Evolutionary conservation across 1,139 yeast genomes (phyloP), one percentile per base, ranked within the genome.

Genomic region (Saccharomyces pastorianus): DNA sequence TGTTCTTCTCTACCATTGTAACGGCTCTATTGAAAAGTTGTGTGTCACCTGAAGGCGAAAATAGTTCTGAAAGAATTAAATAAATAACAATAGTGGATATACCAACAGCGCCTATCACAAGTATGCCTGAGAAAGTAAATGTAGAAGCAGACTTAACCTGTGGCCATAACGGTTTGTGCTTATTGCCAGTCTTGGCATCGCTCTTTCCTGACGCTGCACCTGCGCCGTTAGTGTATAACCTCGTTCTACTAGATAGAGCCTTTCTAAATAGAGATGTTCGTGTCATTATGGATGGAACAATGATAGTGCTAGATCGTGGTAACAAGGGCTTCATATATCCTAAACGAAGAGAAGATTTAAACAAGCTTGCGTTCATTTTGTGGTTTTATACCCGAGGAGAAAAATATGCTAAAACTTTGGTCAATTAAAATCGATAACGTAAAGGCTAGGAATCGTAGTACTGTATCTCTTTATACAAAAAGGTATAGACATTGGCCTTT

Each of bases 41-140:
- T 1, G 96, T 91, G 66, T 90, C 97, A 27, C 96, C 96, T 0
- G 95, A 84, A 7, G 97, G 96, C 54, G 91, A 79, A 60, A 89
- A 81, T 46, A 90, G 73, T 67, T 90, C 97, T 3, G 87, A 78
- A 17, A 87, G 79, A 41, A 90, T 81, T 59, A 88, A 77, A 69
- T 88, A 90, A 2, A 88, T 75, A 34, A 90, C 95, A 29, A 89
- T 75, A 1, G 87, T 73, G 0, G 82, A 82, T 8, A 86, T 74
- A 23, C 86, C 89, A 1, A 83, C 68, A 0, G 89, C 90, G 7
- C 86, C 88, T 14, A 84, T 61, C 0, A 86, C 88, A 48, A 85
- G 65, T 3, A 80, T 68, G 0, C 89, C 76, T 1, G 90, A 82
- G 11, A 79, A 69, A 2, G 85, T 76, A 58, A 85, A 84, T 4